These are phyloP conservation scores for Plectosphaerella sp. DNA, from an alignment of 2,329 filamentous ascomycete genomes.

Conservation along the genomic window DNA sequence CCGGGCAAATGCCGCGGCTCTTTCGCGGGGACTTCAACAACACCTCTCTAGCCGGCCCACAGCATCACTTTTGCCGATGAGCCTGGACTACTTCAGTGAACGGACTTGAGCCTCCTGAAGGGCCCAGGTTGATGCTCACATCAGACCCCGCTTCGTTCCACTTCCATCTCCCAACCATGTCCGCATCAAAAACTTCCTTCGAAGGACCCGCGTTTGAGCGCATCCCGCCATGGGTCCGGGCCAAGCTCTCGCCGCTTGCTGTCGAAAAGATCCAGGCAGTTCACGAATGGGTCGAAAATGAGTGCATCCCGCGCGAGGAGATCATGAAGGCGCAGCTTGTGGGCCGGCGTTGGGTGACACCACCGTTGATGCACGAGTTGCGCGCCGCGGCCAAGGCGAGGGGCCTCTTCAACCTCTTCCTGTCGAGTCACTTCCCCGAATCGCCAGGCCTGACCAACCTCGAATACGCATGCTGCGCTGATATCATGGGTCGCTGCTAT, in stretches of 20 bases:
- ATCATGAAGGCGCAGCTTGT: slow-evolving; percentile 33
- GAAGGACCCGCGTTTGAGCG: slow-evolving; percentile 21
- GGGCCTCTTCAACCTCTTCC: slow-evolving; percentile 97
- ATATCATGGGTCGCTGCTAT: slow-evolving; percentile 83
- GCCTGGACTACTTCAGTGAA: not conserved
- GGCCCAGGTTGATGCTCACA: too few species aligned
- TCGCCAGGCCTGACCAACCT: slow-evolving; percentile 91
- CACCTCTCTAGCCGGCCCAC: too few species aligned
- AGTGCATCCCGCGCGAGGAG: slow-evolving; percentile 36
- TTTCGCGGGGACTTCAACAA: too few species aligned
- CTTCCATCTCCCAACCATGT: too few species aligned
- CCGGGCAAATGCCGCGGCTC: too few species aligned
- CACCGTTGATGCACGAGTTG: slow-evolving; percentile 33
- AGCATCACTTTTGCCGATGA: too few species aligned
- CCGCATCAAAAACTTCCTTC: slow-evolving; percentile 1
- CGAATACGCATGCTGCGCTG: slow-evolving; percentile 98
- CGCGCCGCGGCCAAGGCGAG: slow-evolving; percentile 67
- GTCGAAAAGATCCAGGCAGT: slow-evolving; percentile 36
- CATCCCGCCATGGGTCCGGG: slow-evolving; percentile 19
- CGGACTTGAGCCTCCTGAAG: slow-evolving; percentile 16
- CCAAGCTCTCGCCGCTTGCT: slow-evolving; percentile 25
- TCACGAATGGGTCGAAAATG: slow-evolving; percentile 34
- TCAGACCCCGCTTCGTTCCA: too few species aligned
- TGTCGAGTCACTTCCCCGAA: slow-evolving; percentile 92
- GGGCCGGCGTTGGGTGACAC: slow-evolving; percentile 30